Conservation (phyloP, 1,284 basidiomycete genomes). For the Pseudozyma sp. region DNA sequence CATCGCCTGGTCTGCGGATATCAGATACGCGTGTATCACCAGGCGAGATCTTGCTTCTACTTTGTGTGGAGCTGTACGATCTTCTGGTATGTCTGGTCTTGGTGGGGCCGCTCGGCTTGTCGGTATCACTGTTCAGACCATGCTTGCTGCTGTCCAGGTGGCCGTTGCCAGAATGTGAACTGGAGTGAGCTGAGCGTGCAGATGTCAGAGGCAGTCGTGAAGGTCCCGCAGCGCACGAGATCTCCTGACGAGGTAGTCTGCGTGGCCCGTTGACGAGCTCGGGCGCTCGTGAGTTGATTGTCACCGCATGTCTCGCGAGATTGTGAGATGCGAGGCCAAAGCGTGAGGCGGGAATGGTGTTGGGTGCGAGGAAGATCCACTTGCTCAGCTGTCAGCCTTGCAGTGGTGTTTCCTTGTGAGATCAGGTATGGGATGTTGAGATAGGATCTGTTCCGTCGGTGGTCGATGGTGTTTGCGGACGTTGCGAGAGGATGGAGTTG, state of each 20-base stretch:
- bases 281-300: conserved; percentile 22
- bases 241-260: conserved; percentile 24
- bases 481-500: too few species aligned
- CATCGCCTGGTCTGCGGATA: neutral
- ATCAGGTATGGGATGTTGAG: conserved; percentile 1
- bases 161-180: conserved; percentile 18
- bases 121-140: neutral
- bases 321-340: conserved; percentile 25
- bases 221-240: conserved; percentile 24
- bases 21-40: conserved; percentile 1
- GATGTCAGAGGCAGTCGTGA: conserved; percentile 17
- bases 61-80: conserved; percentile 14
- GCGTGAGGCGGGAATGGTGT: conserved; percentile 36
- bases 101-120: conserved; percentile 4
- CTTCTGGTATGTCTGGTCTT: neutral
- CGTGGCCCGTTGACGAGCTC: conserved; percentile 3
- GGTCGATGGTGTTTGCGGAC: too few species aligned
- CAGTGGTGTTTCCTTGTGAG: conserved; percentile 9
- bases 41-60: conserved; percentile 5
- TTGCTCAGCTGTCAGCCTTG: conserved; percentile 41
- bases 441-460: neutral
- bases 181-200: conserved; percentile 22
- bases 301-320: conserved; percentile 37
- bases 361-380: conserved; percentile 11
- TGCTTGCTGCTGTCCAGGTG: conserved; percentile 12